Evolutionary conservation across 2,329 filamentous ascomycete species (phyloP).

Genomic region (Tolypocladium pustulatum): DNA sequence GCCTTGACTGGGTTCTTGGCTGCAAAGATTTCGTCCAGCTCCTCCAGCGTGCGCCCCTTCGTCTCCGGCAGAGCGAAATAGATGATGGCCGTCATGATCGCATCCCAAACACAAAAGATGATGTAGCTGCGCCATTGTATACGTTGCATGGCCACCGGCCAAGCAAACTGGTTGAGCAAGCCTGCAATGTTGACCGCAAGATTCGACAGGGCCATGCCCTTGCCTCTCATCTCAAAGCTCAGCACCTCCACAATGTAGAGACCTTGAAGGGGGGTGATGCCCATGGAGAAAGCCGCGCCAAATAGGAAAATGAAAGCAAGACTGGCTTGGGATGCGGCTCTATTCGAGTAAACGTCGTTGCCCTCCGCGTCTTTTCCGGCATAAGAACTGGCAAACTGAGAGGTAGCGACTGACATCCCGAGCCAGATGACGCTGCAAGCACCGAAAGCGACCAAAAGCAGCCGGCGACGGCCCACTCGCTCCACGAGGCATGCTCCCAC

Average conservation of each 20-base stretch:
- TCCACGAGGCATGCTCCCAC: background rate
- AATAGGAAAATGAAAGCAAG: background rate
- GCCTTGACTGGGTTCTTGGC: background rate
- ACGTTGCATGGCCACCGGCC: background rate
- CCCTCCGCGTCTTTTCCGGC: background rate
- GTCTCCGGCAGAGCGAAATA: background rate
- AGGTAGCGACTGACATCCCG: background rate
- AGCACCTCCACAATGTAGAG: background rate
- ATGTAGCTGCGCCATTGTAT: background rate
- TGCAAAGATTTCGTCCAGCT: background rate
- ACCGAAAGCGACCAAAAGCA: background rate
- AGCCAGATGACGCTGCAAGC: background rate
- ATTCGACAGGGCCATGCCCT: background rate
- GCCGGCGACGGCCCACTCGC: background rate
- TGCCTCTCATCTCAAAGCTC: background rate
- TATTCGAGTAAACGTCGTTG: background rate
- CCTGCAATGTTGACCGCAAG: background rate
- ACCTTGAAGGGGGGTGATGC: background rate
- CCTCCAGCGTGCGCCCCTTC: background rate
- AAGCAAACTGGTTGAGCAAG: background rate
- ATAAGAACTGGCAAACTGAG: background rate
- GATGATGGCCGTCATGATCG: background rate
- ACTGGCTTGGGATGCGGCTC: background rate
- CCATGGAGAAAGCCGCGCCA: background rate
- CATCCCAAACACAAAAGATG: background rate